Evolutionary conservation across 2,329 filamentous ascomycete genomes (phyloP), one percentile per base, ranked within the genome.

Genomic region (Fusarium haematococcum): DNA sequence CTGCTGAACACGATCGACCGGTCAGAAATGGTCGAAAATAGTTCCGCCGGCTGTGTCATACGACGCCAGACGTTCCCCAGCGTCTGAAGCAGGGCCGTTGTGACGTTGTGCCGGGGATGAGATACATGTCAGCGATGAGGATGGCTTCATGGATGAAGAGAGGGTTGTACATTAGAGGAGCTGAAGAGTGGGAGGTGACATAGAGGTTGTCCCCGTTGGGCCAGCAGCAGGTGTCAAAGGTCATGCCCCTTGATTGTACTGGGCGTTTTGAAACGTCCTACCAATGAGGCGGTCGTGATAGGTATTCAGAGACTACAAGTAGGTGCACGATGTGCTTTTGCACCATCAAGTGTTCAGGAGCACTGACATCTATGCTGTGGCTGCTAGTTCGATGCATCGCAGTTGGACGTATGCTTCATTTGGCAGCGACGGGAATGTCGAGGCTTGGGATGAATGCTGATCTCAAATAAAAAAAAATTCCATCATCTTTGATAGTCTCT

Each of bases 21-120:
- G 48, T 13, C 6, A 32, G 27, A 9, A 32, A 32, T 54, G 18
- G 48, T 20, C 18, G 18, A 54, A 52, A 33, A 32, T 54, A 54
- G 48, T 54, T 20, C 27, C 48, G 48, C 11, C 18, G 48, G 18
- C 2, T 30, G 27, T 2, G 48, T 54, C 32, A 54, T 32, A 54
- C 48, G 27, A 54, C 32, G 6, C 18, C 27, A 16, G 48, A 32
- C 11, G 27, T 54, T 54, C 13, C 48, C 27, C 11, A 20, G 11
- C 11, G 25, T 6, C n/a, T 20, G 56, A 70, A 70, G 35, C 59
- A 71, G 58, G 39, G 43, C 63, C 59, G 62, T 61, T 30, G 65
- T 57, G 54, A 63, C n/a, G 41, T 58, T 35, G 62, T 60, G 62
- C 70, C 30, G 43, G 52, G 45, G 27, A 48, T 61, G 50, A 68